These are phyloP conservation scores for Tothia fuscella DNA, from an alignment of 2,329 filamentous ascomycete species.

Conservation along the genomic window DNA sequence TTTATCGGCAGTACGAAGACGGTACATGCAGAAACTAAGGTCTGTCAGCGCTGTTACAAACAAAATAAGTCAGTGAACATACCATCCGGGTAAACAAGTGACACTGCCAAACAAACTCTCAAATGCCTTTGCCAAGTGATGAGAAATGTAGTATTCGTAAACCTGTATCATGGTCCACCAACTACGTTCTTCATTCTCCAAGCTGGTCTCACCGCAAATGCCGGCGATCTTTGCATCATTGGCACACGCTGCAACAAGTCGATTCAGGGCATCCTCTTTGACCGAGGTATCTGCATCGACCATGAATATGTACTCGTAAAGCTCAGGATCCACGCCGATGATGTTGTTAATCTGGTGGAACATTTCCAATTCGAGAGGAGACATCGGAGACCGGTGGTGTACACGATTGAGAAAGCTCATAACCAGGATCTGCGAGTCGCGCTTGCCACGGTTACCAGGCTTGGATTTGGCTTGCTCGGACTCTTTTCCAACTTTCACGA, in stretches of 20 bases:
- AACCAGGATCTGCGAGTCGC: slow-evolving; percentile 89
- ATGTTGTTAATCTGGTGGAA: slow-evolving; percentile 99
- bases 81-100: slow-evolving; percentile 98
- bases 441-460: slow-evolving; percentile 95
- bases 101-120: slow-evolving; percentile 96
- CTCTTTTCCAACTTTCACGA: slow-evolving; percentile 96
- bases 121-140: slow-evolving; percentile 92
- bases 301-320: slow-evolving; percentile 96
- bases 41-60: slow-evolving; percentile 14
- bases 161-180: slow-evolving; percentile 99
- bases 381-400: slow-evolving; percentile 89
- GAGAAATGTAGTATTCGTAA: slow-evolving; percentile 98
- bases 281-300: slow-evolving; percentile 96
- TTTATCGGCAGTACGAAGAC: slow-evolving; percentile 82
- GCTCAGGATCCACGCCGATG: slow-evolving; percentile 91
- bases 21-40: slow-evolving; percentile 94
- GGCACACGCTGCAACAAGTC: slow-evolving; percentile 81
- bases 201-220: slow-evolving; percentile 91
- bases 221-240: slow-evolving; percentile 94
- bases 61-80: slow-evolving; percentile 31
- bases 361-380: slow-evolving; percentile 89
- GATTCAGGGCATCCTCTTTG: slow-evolving; percentile 80
- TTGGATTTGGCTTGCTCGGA: slow-evolving; percentile 85
- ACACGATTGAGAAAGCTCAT: slow-evolving; percentile 98
- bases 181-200: slow-evolving; percentile 87